phyloP scores from a whole-genome alignment of 2,329 filamentous ascomycete species.

The Hypoxylon sp. region DNA sequence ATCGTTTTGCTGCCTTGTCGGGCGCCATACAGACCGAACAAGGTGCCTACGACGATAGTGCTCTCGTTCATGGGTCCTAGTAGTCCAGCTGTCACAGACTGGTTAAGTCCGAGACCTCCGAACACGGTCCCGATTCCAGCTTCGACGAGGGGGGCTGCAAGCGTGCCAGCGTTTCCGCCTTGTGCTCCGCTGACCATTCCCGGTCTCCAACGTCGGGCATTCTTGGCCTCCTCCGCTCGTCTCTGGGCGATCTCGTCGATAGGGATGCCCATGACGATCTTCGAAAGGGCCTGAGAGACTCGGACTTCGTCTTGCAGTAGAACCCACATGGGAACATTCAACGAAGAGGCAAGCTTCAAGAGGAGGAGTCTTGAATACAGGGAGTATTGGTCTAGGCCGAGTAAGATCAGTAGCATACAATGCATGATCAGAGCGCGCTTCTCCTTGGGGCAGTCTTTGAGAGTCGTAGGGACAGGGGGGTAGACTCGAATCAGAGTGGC shows the following conservation, averaged over 20 bases:
- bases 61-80: conserved; percentile 86
- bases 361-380: conserved; percentile 81
- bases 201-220: conserved; percentile 66
- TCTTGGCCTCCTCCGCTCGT: conserved; percentile 74
- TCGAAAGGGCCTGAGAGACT: conserved; percentile 80
- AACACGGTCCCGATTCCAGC: conserved; percentile 85
- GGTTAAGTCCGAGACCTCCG: conserved; percentile 81
- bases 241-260: conserved; percentile 75
- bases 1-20: conserved; percentile 88
- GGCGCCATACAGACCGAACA: conserved; percentile 93
- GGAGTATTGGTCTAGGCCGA: conserved; percentile 84
- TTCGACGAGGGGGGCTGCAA: conserved; percentile 82
- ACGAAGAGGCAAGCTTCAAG: conserved; percentile 76
- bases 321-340: conserved; percentile 75
- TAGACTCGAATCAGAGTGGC: conserved; percentile 66
- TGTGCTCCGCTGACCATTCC: conserved; percentile 68
- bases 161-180: conserved; percentile 60
- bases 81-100: conserved; percentile 81
- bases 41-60: conserved; percentile 81
- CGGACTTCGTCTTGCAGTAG: conserved; percentile 81
- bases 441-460: conserved; percentile 71
- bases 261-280: conserved; percentile 79
- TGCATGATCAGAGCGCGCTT: conserved; percentile 79
- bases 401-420: conserved; percentile 77
- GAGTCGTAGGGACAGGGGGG: conserved; percentile 71